Conservation (phyloP, 2,329 filamentous ascomycete species). For the Sclerotinia sclerotiorum region DNA sequence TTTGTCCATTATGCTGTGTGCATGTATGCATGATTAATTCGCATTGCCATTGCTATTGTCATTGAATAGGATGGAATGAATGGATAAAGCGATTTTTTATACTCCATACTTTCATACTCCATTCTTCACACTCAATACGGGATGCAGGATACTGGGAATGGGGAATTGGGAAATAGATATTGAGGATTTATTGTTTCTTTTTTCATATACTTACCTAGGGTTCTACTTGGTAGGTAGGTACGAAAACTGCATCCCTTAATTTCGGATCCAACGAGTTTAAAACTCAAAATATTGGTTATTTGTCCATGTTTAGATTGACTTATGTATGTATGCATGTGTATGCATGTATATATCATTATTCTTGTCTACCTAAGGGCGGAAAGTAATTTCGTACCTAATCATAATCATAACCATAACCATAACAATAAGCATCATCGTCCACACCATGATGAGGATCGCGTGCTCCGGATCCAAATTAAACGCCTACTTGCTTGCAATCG, state of each 20-base stretch:
- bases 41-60: background rate
- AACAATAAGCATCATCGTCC: background rate
- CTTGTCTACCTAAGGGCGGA: constrained; percentile 8
- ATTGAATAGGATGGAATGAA: background rate
- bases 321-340: background rate
- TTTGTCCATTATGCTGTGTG: too few relatives aligned
- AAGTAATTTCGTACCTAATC: background rate
- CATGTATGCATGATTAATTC: background rate
- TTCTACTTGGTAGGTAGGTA: too few relatives aligned
- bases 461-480: background rate
- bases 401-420: background rate
- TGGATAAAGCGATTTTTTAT: background rate
- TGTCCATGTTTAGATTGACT: too few relatives aligned
- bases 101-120: background rate
- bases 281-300: too few relatives aligned
- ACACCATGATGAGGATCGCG: background rate
- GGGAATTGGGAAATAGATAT: too few relatives aligned
- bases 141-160: too few relatives aligned
- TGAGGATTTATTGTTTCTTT: too few relatives aligned
- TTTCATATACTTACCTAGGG: too few relatives aligned
- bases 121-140: too few relatives aligned
- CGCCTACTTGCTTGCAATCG: constrained; percentile 1
- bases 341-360: constrained; percentile 18
- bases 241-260: too few relatives aligned
- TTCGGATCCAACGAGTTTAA: too few relatives aligned